Percentiles rank a stretch among this genome's conserved stretches.
Conservation (phyloP, 148 eudicot genomes). For the Vaccinium myrtillus region DNA sequence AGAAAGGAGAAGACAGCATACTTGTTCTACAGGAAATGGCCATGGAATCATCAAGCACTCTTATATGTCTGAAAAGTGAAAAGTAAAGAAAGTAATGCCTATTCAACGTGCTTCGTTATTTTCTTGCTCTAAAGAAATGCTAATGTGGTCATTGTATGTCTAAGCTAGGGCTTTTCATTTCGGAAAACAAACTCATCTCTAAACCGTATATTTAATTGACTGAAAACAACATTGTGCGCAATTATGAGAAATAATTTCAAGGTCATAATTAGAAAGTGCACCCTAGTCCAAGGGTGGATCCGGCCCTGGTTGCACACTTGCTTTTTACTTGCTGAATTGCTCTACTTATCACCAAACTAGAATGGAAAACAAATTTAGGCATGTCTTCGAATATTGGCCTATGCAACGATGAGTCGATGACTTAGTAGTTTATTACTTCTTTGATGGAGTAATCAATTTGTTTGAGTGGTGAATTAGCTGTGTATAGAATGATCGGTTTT, state of each 20-base stretch:
- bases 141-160: neutral
- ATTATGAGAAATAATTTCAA: neutral
- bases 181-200: neutral
- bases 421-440: neutral
- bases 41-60: neutral
- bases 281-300: neutral
- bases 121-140: neutral
- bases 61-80: neutral
- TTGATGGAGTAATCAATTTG: slow-evolving; percentile 2
- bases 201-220: neutral
- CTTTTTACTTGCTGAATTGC: neutral
- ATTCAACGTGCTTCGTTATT: neutral
- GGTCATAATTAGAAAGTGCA: neutral
- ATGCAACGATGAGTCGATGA: neutral
- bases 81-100: neutral
- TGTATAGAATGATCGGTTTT: neutral
- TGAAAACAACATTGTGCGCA: neutral
- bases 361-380: neutral
- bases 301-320: neutral
- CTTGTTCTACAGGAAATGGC: too few species aligned
- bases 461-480: neutral
- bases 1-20: too few species aligned
- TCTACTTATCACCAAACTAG: neutral
- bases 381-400: neutral
- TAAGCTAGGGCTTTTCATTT: neutral